Evolutionary conservation across 345 rosid species (phyloP).

Genomic region (Reutealis trisperma): DNA sequence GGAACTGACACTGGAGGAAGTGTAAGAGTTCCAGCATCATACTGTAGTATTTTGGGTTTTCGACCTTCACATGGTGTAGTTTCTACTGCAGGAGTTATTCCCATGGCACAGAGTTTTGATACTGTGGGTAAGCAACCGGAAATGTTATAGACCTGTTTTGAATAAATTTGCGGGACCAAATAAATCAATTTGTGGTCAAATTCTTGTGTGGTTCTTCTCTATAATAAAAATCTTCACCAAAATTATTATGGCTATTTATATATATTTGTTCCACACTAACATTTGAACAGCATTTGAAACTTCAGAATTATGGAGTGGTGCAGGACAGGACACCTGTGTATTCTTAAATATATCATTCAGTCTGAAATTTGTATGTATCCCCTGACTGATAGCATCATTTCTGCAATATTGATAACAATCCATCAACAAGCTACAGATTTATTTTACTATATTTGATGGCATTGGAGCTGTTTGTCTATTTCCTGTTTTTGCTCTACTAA

Average conservation of each 20-base stretch:
- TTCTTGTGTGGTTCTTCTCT: neutral
- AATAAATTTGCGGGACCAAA: neutral
- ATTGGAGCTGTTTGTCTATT: neutral
- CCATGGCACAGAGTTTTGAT: constrained; percentile 90
- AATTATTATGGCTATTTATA: neutral
- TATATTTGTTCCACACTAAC: neutral
- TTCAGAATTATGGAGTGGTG: neutral
- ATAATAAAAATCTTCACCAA: neutral
- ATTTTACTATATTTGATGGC: neutral
- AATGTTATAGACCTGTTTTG: neutral
- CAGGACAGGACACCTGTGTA: neutral
- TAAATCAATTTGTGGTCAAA: neutral
- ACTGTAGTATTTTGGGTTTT: constrained; percentile 77
- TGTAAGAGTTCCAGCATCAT: constrained; percentile 81
- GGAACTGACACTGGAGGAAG: constrained; percentile 98
- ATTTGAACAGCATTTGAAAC: neutral
- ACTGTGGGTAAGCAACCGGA: constrained; percentile 69
- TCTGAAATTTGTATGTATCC: neutral
- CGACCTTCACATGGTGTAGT: constrained; percentile 69
- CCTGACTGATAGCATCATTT: neutral
- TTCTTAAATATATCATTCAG: neutral
- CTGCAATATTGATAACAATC: neutral
- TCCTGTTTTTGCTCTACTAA: neutral
- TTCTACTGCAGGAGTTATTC: constrained; percentile 64
- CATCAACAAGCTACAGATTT: neutral